Conservation (phyloP, 2,329 filamentous ascomycete species). For the Pseudogymnoascus sp. region DNA sequence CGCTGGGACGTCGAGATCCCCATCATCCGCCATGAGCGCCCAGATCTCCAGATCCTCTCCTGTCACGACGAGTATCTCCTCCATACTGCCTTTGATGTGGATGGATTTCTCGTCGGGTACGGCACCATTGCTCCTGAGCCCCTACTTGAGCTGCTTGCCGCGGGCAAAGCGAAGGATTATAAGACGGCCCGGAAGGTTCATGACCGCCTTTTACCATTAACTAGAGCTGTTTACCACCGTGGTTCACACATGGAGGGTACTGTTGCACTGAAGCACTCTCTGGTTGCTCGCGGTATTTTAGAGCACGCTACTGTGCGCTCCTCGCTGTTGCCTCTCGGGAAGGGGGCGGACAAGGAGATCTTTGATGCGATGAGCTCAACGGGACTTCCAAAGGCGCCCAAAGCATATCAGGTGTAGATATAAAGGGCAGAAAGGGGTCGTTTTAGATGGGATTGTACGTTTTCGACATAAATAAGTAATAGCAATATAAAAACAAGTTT, state of each 20-base stretch:
- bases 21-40: slow-evolving; percentile 41
- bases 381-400: slow-evolving; percentile 10
- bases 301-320: slow-evolving; percentile 44
- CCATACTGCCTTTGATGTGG: slow-evolving; percentile 45
- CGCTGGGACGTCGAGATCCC: slow-evolving; percentile 50
- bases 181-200: slow-evolving; percentile 41
- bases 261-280: slow-evolving; percentile 44
- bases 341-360: slow-evolving; percentile 10
- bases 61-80: slow-evolving; percentile 48
- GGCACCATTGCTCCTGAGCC: slow-evolving; percentile 46
- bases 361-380: slow-evolving; percentile 12
- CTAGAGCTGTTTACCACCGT: slow-evolving; percentile 47
- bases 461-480: neutral
- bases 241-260: slow-evolving; percentile 50
- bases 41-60: slow-evolving; percentile 43
- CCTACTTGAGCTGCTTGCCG: slow-evolving; percentile 42
- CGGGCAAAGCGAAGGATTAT: slow-evolving; percentile 44
- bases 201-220: slow-evolving; percentile 43
- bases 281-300: slow-evolving; percentile 44
- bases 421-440: neutral
- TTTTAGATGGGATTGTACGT: neutral
- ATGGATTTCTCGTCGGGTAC: slow-evolving; percentile 48
- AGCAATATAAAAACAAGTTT: neutral
- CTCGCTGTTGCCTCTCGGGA: slow-evolving; percentile 5
- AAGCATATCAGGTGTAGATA: neutral